Base-by-base conservation (phyloP, 192 early-diverging fungal genomes). In the Coemansia erecta region DNA sequence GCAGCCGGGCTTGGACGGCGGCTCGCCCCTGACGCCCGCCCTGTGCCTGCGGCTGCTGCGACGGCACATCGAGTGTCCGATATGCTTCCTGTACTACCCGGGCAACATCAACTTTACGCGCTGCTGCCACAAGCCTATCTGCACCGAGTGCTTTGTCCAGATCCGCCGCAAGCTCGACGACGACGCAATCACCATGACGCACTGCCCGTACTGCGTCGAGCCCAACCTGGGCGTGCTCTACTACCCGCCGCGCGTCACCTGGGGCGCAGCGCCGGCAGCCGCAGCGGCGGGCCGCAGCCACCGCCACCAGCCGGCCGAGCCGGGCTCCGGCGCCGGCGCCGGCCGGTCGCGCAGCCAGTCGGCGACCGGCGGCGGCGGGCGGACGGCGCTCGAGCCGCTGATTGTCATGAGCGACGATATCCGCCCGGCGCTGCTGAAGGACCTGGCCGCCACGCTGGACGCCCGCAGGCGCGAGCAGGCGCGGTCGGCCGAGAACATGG, bases 71-170 rank as follows among this genome's bases (percentile, higher is more conserved):
- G 94, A 97, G 68, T 97, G 94, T 55, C 94, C 94, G 15, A 95
- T 97, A 57, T 97, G 94, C 61, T 97, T 95, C 61, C 75, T 97
- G 74, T 94, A 90, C 72, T 97, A 97, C 64, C 93, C 94, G 15
- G 69, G 83, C 56, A 93, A 94, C 76, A 92, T 92, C 76, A 97
- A 97, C 78, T 86, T 90, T 67, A 90, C 94, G 15, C 77, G 90
- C 26, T 97, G 94, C 77, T 97, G 94, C 80, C 90, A 91, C 68
- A 89, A 95, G 64, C 94, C 94, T 8, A 92, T 97, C 56, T 97
- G 94, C 81, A 94, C 94, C 11, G 94, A 97, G 62, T 97, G 94
- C 68, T 97, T 97, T 84, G 88, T 96, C 43, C 94, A 97, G 82
- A 92, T 97, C 53, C 90, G 93, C 66, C 87, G 94, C 28, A 86